These are phyloP conservation scores for Epichloe sp. DNA, from an alignment of 2,329 filamentous ascomycete species.

Conservation along the genomic window DNA sequence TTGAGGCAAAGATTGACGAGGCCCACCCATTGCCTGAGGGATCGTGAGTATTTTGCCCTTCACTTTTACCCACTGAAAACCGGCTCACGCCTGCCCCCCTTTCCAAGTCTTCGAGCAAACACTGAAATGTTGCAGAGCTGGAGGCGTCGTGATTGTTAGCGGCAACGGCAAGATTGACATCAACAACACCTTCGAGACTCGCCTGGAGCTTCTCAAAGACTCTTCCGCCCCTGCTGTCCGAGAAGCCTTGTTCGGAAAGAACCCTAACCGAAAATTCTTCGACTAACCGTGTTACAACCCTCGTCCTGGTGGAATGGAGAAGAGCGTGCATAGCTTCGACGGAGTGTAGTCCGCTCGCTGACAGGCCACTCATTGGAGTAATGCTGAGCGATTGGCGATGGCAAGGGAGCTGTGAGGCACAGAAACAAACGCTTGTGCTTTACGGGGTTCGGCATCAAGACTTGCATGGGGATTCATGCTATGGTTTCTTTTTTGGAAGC, in stretches of 20 bases:
- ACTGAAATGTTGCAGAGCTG: constrained; percentile 44
- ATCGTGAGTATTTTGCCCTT: constrained; percentile 48
- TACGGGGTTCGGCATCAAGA: constrained; percentile 6
- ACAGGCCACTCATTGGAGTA: constrained; percentile 8
- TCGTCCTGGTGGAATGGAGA: background rate
- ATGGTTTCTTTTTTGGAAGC: background rate
- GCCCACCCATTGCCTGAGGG: constrained; percentile 65
- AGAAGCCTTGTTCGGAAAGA: constrained; percentile 81
- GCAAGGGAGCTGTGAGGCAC: background rate
- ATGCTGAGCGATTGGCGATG: background rate
- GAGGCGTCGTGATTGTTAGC: constrained; percentile 70
- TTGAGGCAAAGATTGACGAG: constrained; percentile 62
- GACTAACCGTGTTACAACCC: constrained; percentile 44
- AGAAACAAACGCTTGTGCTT: background rate
- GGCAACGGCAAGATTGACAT: constrained; percentile 90
- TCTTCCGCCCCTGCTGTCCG: constrained; percentile 76
- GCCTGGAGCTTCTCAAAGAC: constrained; percentile 71
- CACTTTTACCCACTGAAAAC: background rate
- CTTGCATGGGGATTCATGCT: constrained; percentile 7
- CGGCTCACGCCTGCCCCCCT: background rate
- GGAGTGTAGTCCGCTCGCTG: background rate
- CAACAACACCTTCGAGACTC: constrained; percentile 94
- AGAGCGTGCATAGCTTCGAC: background rate
- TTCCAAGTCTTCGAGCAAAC: background rate
- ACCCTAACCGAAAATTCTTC: constrained; percentile 89